Conservation (phyloP, 371 early-diverging fungal genomes). For the Dichotomocladium elegans region DNA sequence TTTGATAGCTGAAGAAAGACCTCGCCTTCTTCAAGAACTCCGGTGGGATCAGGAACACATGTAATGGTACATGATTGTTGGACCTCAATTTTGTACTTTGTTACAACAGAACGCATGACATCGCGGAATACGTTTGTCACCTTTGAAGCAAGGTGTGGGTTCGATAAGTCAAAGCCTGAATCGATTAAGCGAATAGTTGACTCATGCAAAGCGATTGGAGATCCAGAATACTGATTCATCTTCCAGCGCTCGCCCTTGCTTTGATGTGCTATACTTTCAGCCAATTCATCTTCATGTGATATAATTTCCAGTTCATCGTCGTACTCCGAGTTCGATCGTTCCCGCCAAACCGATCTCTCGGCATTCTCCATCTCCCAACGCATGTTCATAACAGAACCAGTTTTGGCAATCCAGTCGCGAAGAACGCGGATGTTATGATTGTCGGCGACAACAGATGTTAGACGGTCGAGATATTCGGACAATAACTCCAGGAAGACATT, state of each 20-base stretch:
- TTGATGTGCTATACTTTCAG: neutral
- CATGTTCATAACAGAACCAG: conserved; percentile 23
- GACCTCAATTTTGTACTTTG: conserved; percentile 40
- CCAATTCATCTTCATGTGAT: conserved; percentile 1
- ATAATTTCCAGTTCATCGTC: conserved; percentile 20
- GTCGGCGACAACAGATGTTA: conserved; percentile 23
- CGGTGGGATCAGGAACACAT: conserved; percentile 48
- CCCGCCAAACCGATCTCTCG: conserved; percentile 27
- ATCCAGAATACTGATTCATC: conserved; percentile 31
- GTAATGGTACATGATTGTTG: conserved; percentile 41
- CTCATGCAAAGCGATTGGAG: conserved; percentile 29
- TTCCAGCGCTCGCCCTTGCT: conserved; percentile 3
- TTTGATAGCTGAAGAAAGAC: conserved; percentile 37
- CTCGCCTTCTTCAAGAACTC: conserved; percentile 27
- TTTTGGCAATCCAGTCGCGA: conserved; percentile 32
- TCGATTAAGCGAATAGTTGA: conserved; percentile 32
- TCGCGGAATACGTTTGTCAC: conserved; percentile 31
- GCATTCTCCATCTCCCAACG: conserved; percentile 31
- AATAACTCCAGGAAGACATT: conserved; percentile 35
- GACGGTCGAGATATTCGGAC: conserved; percentile 29
- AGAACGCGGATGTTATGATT: conserved; percentile 26
- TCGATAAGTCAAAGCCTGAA: conserved; percentile 42
- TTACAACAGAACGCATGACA: conserved; percentile 24
- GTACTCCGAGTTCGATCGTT: neutral
- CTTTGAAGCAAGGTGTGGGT: conserved; percentile 35